phyloP scores from a whole-genome alignment of 495 filamentous ascomycete species.

The Aspergillus cavernicola region DNA sequence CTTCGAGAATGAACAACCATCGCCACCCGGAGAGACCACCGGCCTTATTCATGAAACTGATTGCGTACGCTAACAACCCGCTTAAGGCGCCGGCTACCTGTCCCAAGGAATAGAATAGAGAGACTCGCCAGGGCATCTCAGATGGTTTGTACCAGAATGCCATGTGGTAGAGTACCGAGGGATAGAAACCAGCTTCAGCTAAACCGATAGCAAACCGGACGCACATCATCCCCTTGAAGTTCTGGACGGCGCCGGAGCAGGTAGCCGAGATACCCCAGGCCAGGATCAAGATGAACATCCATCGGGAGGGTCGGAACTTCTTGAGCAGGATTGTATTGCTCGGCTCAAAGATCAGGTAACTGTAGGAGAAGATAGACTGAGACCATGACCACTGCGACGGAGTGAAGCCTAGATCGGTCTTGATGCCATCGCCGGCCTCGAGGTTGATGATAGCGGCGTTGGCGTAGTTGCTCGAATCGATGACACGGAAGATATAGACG shows the following conservation, averaged over 20 bases:
- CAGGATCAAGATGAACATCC: constrained; percentile 44
- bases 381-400: constrained; percentile 41
- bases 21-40: constrained; percentile 38
- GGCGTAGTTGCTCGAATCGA: constrained; percentile 39
- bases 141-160: constrained; percentile 39
- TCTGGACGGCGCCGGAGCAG: constrained; percentile 29
- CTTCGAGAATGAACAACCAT: constrained; percentile 47
- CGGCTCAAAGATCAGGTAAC: constrained; percentile 43
- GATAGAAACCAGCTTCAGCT: constrained; percentile 40
- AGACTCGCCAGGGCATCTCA: constrained; percentile 35
- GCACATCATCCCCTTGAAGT: constrained; percentile 39
- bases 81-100: constrained; percentile 35
- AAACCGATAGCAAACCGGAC: constrained; percentile 38
- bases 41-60: constrained; percentile 35
- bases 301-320: constrained; percentile 32
- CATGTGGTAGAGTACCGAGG: constrained; percentile 38
- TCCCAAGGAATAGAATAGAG: constrained; percentile 35
- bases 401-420: constrained; percentile 38
- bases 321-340: constrained; percentile 34
- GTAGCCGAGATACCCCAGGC: constrained; percentile 39
- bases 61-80: constrained; percentile 39
- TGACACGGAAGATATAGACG: constrained; percentile 40
- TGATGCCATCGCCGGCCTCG: constrained; percentile 39
- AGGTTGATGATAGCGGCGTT: constrained; percentile 49
- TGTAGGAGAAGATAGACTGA: constrained; percentile 39